These are phyloP conservation scores for Diaporthe capsici DNA, from an alignment of 2,329 filamentous ascomycete genomes.

Conservation along the genomic window DNA sequence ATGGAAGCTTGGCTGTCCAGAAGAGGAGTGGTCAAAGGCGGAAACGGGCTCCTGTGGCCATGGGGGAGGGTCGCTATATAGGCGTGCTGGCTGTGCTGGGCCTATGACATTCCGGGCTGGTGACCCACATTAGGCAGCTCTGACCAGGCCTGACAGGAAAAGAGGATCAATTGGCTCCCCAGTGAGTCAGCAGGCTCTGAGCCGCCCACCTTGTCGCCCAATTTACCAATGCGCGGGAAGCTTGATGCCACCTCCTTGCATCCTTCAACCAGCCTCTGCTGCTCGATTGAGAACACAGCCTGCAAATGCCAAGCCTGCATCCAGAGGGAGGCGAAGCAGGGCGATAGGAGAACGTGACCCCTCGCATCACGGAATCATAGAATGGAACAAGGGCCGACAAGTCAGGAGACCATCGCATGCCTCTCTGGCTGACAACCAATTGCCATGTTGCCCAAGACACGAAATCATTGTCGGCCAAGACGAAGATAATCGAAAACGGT, in stretches of 20 bases:
- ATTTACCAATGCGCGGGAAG: neutral
- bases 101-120: neutral
- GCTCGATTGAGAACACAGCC: neutral
- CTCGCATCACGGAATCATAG: neutral
- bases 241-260: neutral
- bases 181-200: conserved; percentile 13
- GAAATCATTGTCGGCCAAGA: neutral
- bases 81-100: neutral
- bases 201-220: neutral
- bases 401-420: neutral
- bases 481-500: neutral
- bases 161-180: conserved; percentile 1
- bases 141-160: neutral
- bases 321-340: neutral
- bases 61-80: neutral
- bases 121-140: conserved; percentile 9
- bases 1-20: conserved; percentile 21
- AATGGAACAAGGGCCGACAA: neutral
- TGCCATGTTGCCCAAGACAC: neutral
- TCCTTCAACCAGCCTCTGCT: conserved; percentile 15
- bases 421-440: neutral
- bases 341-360: neutral
- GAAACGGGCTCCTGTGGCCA: neutral
- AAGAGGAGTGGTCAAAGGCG: neutral
- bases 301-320: neutral